Base-by-base conservation (phyloP, 1,284 basidiomycete species). In the Cutaneotrichosporon sp. region DNA sequence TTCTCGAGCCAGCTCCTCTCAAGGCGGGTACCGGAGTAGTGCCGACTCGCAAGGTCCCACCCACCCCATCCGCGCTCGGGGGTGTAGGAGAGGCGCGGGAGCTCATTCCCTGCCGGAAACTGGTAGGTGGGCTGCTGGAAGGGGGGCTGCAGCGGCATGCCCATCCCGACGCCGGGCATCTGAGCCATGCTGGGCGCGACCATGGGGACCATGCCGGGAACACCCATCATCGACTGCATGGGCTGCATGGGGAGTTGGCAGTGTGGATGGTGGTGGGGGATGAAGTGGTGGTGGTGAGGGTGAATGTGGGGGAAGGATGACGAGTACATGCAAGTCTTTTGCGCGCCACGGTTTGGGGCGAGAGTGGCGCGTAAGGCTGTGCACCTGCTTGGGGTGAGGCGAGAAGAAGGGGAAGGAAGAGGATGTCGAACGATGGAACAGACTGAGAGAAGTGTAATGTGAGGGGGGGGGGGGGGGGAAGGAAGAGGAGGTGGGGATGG, bases 31-130 rank as follows among this genome's bases (percentile, higher is more conserved):
- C 55, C 55, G 21, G 38, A 38, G 21, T 40, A 56, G 18, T 56
- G 55, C 5, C 38, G 55, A 11, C 73, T 63, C 34, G 74, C 76
- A 21, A 77, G 59, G 36, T 77, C 76, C 75, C 75, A 78, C 14
- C 73, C 69, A 3, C 69, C 66, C 76, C 75, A 76, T 26, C 58
- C 56, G 2, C 74, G 60, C 26, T 75, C 67, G 5, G 74, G 70
- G 34, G 67, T 71, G 59, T 76, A 78, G 2, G 58, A 65, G 14
- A 69, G 49, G 9, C 59, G 63, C 2, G 75, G 76, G 9, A 73
- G 64, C n/a, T 69, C 65, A 64, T 78, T 76, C 26, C 75, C 72
- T 58, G 74, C 75, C 22, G 72, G 74, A 0, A 76, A 63, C 26
- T 75, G 67, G 49, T 67, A 46, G 42, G 18, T 32, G 16, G 52